A percentile compares a stretch with the other conserved stretches of the same genome.
phyloP scores from a whole-genome alignment of 345 rosid genomes.

The Zanthoxylum bungeanum region DNA sequence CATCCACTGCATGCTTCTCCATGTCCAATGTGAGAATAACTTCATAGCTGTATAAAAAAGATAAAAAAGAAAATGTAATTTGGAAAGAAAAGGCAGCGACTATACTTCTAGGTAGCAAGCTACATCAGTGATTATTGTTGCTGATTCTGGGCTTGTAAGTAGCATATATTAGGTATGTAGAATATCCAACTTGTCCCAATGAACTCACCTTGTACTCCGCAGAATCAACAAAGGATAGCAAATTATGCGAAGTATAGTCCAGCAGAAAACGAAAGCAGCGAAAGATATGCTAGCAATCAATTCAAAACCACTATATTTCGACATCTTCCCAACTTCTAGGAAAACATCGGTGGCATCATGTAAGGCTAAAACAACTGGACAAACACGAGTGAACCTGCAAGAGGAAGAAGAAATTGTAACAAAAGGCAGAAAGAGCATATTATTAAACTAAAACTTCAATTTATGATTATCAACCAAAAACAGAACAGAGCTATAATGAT shows the following conservation, averaged over 20 bases:
- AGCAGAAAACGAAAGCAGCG: constrained; percentile 49
- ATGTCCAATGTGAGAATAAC: constrained; percentile 44
- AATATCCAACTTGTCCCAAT: background rate
- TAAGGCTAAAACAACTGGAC: constrained; percentile 63
- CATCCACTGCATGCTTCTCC: constrained; percentile 47
- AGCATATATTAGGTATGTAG: background rate
- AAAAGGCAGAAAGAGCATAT: background rate
- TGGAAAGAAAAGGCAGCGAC: background rate
- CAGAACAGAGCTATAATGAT: background rate
- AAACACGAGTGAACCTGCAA: constrained; percentile 72
- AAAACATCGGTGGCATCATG: constrained; percentile 79
- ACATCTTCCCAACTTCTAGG: constrained; percentile 81
- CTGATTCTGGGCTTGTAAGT: background rate
- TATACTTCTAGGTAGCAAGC: background rate
- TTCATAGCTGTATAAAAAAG: constrained; percentile 57
- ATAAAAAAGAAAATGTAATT: background rate
- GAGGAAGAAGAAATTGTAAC: constrained; percentile 2
- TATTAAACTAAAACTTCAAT: constrained; percentile 1
- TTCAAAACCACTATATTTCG: constrained; percentile 74
- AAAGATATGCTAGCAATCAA: constrained; percentile 46
- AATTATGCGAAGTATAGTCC: constrained; percentile 56
- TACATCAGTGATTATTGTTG: background rate
- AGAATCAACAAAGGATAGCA: constrained; percentile 71
- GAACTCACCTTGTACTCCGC: constrained; percentile 72
- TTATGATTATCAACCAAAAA: background rate